These are phyloP conservation scores for Diutina neorugosa DNA, from an alignment of 1,139 yeast genomes.

Conservation along the genomic window DNA sequence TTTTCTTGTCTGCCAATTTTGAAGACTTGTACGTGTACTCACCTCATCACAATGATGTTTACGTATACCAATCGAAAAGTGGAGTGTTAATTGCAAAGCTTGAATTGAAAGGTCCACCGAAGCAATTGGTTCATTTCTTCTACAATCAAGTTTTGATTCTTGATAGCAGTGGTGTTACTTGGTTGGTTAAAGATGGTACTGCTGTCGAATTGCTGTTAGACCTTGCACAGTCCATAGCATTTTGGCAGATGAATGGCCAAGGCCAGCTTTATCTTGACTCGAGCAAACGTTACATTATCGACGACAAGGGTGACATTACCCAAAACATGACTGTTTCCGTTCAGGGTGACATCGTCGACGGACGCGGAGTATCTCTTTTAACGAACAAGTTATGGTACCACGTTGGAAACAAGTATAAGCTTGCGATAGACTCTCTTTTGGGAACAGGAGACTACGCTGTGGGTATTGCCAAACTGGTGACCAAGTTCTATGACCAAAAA, in stretches of 20 bases:
- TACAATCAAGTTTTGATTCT: neutral
- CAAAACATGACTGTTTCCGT: neutral
- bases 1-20: neutral
- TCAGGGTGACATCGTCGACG: neutral
- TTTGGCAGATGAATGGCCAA: neutral
- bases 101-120: neutral
- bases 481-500: neutral
- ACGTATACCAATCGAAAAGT: neutral
- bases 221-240: neutral
- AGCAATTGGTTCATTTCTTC: neutral
- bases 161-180: neutral
- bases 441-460: neutral
- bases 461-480: neutral
- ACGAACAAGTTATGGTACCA: neutral
- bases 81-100: neutral
- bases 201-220: neutral
- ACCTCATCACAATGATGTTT: neutral
- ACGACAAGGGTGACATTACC: neutral
- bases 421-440: neutral
- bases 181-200: neutral
- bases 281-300: neutral
- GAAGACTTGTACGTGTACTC: neutral
- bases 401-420: neutral
- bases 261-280: neutral
- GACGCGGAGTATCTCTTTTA: neutral